Evolutionary conservation across 148 eudicot species (phyloP), one percentile per base, ranked within the genome.

Genomic region (Talinum fruticosum): DNA sequence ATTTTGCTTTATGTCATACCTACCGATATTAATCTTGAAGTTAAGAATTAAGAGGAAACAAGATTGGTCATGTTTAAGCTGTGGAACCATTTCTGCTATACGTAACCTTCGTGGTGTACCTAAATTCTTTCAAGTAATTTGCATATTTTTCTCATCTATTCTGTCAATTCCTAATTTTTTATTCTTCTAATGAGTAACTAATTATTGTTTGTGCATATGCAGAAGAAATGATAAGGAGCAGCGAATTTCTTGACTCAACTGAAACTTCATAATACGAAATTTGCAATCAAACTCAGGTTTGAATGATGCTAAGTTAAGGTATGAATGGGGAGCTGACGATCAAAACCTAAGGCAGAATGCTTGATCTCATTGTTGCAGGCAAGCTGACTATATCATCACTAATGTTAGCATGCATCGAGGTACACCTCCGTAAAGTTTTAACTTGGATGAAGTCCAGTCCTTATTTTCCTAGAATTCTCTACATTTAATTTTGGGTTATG

Each of bases 161-260:
- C 36, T 38, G 15, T 34, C 54, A 37, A 8, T 36, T 26, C 29
- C 19, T 10, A 62, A 51, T 10, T 13, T 32, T 10, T 24, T 15
- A 19, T 10, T 44, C 33, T 24, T 37, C 16, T 33, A 2, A 13
- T 14, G 19, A 62, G 21, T 37, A 21, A 23, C 10, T 26, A 45
- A 33, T 41, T 10, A 33, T 44, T 59, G 47, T 44, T 65, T 79
- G 13, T 78, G 62, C 64, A 65, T 34, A 19, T 45, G 64, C 72
- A 65, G 64, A 32, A 62, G 14, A 59, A 41, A n/a, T 29, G 33
- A 51, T n/a, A 8, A 41, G 44, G 76, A 44, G 47, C 16, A 15
- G 14, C n/a, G 28, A 10, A 34, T 4, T 23, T 45, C 35, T 16
- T 53, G 41, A n/a, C 36, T 78, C 21, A 35, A 59, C 26, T 64